phyloP scores from a whole-genome alignment of 345 rosid species.

The Diplotaxis tenuifolia region DNA sequence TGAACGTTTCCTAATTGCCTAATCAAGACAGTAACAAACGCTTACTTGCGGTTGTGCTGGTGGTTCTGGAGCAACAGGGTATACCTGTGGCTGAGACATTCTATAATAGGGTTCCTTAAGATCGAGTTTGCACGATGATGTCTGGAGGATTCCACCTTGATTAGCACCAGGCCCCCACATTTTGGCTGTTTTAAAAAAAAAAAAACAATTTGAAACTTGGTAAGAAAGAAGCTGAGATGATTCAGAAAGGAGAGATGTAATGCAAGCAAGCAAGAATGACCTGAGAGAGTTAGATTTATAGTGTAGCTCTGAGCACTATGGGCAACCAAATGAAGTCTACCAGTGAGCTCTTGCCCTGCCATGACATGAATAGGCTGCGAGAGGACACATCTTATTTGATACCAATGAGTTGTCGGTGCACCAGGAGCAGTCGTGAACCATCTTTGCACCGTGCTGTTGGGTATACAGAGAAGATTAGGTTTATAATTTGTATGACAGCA shows the following conservation, averaged over 20 bases:
- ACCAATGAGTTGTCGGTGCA: conserved; percentile 96
- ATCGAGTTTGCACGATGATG: conserved; percentile 83
- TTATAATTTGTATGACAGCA: conserved; percentile 38
- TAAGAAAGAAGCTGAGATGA: conserved; percentile 17
- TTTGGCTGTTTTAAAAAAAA: conserved; percentile 50
- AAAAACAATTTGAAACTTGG: conserved; percentile 4
- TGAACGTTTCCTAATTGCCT: neutral
- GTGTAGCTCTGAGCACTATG: conserved; percentile 95
- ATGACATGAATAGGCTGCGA: conserved; percentile 88
- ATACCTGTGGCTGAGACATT: conserved; percentile 92
- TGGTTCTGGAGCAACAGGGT: conserved; percentile 65
- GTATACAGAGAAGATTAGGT: neutral
- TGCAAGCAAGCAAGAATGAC: conserved; percentile 35
- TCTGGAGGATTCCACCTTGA: conserved; percentile 85
- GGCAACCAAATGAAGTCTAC: conserved; percentile 83
- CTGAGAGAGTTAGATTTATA: conserved; percentile 77
- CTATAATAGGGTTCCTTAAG: conserved; percentile 93
- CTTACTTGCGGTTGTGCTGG: conserved; percentile 50
- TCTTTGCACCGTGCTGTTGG: conserved; percentile 74
- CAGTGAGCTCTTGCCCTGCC: conserved; percentile 91
- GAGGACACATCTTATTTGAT: conserved; percentile 91
- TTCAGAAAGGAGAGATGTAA: neutral
- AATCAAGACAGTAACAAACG: neutral
- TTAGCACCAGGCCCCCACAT: conserved; percentile 98
- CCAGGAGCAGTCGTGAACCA: conserved; percentile 99